Evolutionary conservation across 2,329 filamentous ascomycete species (phyloP).

Genomic region (Colletotrichum scovillei): DNA sequence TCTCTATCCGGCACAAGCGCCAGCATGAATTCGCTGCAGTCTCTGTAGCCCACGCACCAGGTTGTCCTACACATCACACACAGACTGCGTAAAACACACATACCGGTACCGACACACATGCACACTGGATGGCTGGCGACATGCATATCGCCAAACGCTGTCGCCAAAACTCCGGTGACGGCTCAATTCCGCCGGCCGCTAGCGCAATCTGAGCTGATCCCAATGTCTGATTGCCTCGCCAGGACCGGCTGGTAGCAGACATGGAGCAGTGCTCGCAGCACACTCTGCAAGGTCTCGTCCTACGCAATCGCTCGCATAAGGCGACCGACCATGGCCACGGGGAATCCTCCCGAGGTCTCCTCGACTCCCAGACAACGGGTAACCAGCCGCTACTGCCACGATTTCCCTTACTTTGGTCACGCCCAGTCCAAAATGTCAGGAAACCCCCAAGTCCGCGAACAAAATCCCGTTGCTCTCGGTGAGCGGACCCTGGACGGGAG

Average conservation of each 20-base stretch:
- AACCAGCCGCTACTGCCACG: neutral
- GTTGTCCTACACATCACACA: neutral
- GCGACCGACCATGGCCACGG: conserved; percentile 1
- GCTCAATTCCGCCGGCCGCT: neutral
- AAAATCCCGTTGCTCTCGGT: neutral
- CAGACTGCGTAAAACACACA: neutral
- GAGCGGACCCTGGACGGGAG: conserved; percentile 17
- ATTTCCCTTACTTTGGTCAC: neutral
- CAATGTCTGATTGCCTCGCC: neutral
- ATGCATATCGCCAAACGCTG: conserved; percentile 1
- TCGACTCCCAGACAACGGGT: conserved; percentile 16
- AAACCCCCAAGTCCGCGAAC: neutral
- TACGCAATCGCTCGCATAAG: neutral
- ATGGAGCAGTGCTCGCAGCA: neutral
- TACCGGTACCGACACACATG: neutral
- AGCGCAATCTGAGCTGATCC: neutral
- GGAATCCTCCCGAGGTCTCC: conserved; percentile 16
- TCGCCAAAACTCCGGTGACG: conserved; percentile 28
- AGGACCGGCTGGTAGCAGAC: neutral
- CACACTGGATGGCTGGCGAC: neutral
- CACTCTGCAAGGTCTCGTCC: neutral
- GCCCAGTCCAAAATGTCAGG: neutral
- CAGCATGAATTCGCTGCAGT: neutral
- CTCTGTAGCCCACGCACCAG: conserved; percentile 5
- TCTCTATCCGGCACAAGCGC: conserved; percentile 10